Evolutionary conservation across 2,329 filamentous ascomycete species (phyloP).

Genomic region (Xylariales sp.): DNA sequence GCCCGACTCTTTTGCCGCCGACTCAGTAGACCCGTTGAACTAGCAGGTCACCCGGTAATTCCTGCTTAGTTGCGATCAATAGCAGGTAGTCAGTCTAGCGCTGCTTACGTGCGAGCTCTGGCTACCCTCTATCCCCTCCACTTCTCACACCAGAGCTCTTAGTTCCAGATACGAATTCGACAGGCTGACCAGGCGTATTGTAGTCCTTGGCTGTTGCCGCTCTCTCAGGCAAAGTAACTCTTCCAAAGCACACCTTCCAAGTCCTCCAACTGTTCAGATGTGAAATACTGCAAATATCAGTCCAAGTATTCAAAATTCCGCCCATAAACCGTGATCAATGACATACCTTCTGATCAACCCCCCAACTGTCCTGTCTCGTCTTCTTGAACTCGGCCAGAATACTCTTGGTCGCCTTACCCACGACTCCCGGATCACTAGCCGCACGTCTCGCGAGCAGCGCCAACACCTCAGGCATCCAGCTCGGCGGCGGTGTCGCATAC

Average conservation of each 20-base stretch:
- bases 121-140: too few relatives aligned
- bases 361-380: constrained; percentile 98
- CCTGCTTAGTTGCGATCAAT: too few relatives aligned
- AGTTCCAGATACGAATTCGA: too few relatives aligned
- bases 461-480: constrained; percentile 90
- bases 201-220: too few relatives aligned
- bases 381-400: constrained; percentile 98
- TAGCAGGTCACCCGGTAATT: too few relatives aligned
- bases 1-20: too few relatives aligned
- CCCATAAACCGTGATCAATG: neutral
- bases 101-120: too few relatives aligned
- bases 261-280: constrained; percentile 87
- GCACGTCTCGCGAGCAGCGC: constrained; percentile 80
- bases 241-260: constrained; percentile 97
- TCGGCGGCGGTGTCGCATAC: constrained; percentile 85
- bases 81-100: too few relatives aligned
- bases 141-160: too few relatives aligned
- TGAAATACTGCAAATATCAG: constrained; percentile 64
- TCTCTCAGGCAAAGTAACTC: constrained; percentile 96
- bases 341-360: constrained; percentile 91
- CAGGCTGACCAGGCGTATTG: too few relatives aligned
- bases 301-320: neutral
- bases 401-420: constrained; percentile 91
- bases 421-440: constrained; percentile 82
- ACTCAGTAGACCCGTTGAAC: too few relatives aligned